Evolutionary conservation across 495 filamentous ascomycete genomes (phyloP).

Genomic region (Achaetomiella virescens): DNA sequence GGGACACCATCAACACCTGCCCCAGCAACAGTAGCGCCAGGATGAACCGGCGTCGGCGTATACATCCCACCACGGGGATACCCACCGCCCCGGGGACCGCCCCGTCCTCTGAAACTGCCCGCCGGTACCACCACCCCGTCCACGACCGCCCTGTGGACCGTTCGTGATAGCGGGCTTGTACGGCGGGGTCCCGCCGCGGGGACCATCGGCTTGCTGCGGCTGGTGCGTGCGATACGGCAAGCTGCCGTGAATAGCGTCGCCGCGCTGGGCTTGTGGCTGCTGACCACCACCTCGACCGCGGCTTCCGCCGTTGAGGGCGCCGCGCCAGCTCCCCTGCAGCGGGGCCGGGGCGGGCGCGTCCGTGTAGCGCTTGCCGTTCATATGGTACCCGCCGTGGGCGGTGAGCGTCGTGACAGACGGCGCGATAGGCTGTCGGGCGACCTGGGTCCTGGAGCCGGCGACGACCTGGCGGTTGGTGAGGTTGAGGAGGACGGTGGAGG

Average conservation of each 20-base stretch:
- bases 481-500: conserved; percentile 77
- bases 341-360: conserved; percentile 64
- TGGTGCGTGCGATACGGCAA: conserved; percentile 33
- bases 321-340: conserved; percentile 64
- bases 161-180: conserved; percentile 5
- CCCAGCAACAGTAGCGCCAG: conserved; percentile 6
- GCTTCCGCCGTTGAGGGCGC: conserved; percentile 48
- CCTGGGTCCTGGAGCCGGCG: conserved; percentile 61
- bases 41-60: background rate
- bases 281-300: conserved; percentile 33
- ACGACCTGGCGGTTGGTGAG: conserved; percentile 75
- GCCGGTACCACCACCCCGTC: conserved; percentile 33
- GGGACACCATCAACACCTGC: conserved; percentile 6
- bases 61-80: background rate
- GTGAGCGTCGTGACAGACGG: conserved; percentile 56
- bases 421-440: conserved; percentile 48
- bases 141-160: conserved; percentile 23
- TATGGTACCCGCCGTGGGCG: conserved; percentile 52
- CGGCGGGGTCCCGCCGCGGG: background rate
- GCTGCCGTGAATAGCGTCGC: conserved; percentile 39
- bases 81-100: background rate
- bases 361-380: conserved; percentile 56
- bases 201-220: conserved; percentile 3
- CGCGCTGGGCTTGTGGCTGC: conserved; percentile 24
- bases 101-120: conserved; percentile 16